Percentiles rank a stretch among this genome's conserved stretches.
Conservation (phyloP, 495 filamentous ascomycete species). For the Neurospora sp. region DNA sequence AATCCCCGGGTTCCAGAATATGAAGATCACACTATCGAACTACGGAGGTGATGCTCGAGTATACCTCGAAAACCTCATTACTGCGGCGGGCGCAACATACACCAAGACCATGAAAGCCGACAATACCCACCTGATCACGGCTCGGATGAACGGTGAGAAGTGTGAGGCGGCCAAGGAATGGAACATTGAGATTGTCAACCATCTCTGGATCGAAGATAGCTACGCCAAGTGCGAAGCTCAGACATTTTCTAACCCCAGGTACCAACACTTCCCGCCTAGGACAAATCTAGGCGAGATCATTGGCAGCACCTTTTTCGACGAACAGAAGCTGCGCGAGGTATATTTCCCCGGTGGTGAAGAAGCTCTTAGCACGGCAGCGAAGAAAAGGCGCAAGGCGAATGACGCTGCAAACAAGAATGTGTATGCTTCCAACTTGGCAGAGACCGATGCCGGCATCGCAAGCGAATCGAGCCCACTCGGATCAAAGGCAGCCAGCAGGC, state of each 20-base stretch:
- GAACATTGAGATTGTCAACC: slow-evolving; percentile 83
- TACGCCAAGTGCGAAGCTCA: slow-evolving; percentile 77
- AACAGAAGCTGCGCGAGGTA: slow-evolving; percentile 21
- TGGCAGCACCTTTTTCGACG: slow-evolving; percentile 59
- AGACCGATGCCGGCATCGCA: slow-evolving; percentile 11
- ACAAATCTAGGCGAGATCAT: slow-evolving; percentile 91
- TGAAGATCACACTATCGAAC: slow-evolving; percentile 81
- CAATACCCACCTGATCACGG: slow-evolving; percentile 92
- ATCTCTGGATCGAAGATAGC: slow-evolving; percentile 95
- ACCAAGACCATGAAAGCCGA: slow-evolving; percentile 89
- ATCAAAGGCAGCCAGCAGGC: not conserved
- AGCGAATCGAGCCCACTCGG: slow-evolving; percentile 13
- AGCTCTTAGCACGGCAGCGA: slow-evolving; percentile 17
- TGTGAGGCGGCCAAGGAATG: slow-evolving; percentile 84
- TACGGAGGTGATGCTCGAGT: slow-evolving; percentile 89
- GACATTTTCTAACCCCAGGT: slow-evolving; percentile 55
- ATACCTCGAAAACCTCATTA: slow-evolving; percentile 88
- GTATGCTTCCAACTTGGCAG: slow-evolving; percentile 12
- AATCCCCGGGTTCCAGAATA: slow-evolving; percentile 66
- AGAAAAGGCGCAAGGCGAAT: slow-evolving; percentile 32
- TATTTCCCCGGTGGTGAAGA: slow-evolving; percentile 34
- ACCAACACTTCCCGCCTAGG: slow-evolving; percentile 70
- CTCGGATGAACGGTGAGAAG: slow-evolving; percentile 80
- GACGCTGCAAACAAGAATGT: slow-evolving; percentile 31
- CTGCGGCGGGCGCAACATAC: slow-evolving; percentile 70